These are phyloP conservation scores for Cladochytrium replicatum DNA, from an alignment of 192 early-diverging fungal species.

Conservation along the genomic window DNA sequence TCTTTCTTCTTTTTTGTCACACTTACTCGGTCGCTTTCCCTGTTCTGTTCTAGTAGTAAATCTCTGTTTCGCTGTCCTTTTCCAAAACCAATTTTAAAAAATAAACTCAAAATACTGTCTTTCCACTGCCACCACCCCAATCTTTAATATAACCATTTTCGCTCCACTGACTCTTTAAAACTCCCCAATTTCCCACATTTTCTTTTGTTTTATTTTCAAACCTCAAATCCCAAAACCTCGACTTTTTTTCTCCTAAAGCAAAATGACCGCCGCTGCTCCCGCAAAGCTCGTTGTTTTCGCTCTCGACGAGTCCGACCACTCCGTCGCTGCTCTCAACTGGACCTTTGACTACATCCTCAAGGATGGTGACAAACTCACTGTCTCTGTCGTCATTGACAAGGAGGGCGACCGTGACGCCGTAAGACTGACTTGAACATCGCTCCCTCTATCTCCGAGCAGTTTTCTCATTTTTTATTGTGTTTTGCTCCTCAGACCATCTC, in stretches of 20 bases:
- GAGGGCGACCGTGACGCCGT: slow-evolving; percentile 19
- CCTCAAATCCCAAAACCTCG: too few relatives aligned
- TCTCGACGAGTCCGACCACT: slow-evolving; percentile 29
- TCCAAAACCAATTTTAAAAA: background rate
- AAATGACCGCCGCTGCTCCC: too few relatives aligned
- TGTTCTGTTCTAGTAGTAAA: background rate
- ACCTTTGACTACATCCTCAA: slow-evolving; percentile 20
- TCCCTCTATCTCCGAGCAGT: too few relatives aligned
- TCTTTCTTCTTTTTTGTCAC: slow-evolving; percentile 1
- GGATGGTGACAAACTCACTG: slow-evolving; percentile 21
- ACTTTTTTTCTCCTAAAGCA: too few relatives aligned
- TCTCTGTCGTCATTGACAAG: slow-evolving; percentile 18
- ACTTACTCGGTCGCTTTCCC: too few relatives aligned
- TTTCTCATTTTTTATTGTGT: too few relatives aligned
- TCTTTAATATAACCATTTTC: background rate
- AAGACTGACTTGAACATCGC: too few relatives aligned
- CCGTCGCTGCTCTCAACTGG: slow-evolving; percentile 28
- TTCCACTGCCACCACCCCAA: background rate
- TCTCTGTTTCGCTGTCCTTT: background rate
- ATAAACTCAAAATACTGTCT: too few relatives aligned
- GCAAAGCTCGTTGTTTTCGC: slow-evolving; percentile 26
- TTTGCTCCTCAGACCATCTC: slow-evolving; percentile 9
- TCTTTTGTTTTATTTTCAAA: slow-evolving; percentile 5
- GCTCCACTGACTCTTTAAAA: too few relatives aligned
- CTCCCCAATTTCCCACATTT: background rate